Evolutionary conservation across 805 yeast genomes (phyloP), one percentile per base, ranked within the genome.

Genomic region (Suhomyces sp.): DNA sequence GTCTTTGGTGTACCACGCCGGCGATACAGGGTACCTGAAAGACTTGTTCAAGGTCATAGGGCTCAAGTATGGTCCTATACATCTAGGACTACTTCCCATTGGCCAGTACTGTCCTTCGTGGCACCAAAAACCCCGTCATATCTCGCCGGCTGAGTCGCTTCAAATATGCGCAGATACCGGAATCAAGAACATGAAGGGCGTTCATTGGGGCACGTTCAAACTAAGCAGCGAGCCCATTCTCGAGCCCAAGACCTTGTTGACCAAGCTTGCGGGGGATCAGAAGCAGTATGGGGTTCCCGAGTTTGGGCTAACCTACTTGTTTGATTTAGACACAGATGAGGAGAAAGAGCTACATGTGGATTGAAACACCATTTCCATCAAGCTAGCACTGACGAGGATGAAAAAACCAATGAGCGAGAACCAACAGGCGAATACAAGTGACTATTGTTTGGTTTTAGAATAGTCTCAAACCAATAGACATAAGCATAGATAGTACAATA

Each of bases 161-260:
- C 74, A 82, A 55, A 85, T 91, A 4, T 84, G 85, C 79, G 63
- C 77, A 13, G 88, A 86, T 56, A 62, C 90, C 53, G 71, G 78
- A 5, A 84, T 89, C 2, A 67, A 77, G 52, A 81, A 79, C 56
- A 81, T 89, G 70, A 81, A 87, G 49, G 98, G 98, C 1, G 90
- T 93, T 31, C 98, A 93, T 69, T 93, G 97, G 96, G 98, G 98
- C 0, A 93, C 98, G 0, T 93, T 91, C 70, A 85, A 90, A 24
- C 71, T 93, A 59, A 88, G 96, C 66, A 87, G 91, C 46, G 98
- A 93, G 68, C 87, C 89, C 52, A 90, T 87, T 58, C 66, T 89
- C 36, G 98, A 92, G 66, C 97, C 97, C 1, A 87, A 88, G 54
- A 71, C 76, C 51, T 69, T 77, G 61, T 68, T 92, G 41, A 79